Base-by-base conservation (phyloP, 352 stramenopile genomes). In the Globisporangium megalacanthum region DNA sequence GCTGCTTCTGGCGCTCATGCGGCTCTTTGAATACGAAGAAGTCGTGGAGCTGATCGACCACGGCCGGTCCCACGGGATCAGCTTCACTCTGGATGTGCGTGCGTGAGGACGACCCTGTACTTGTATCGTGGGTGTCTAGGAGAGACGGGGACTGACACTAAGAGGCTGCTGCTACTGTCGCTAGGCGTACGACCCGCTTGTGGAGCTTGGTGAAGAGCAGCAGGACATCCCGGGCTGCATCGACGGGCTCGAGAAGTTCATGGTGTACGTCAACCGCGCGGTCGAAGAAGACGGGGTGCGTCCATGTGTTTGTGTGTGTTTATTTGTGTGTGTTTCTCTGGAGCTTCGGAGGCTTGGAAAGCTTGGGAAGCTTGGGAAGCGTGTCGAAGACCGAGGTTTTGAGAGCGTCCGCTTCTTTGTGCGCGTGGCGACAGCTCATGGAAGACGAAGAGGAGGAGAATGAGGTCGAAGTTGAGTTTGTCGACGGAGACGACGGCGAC, bases 101-200 rank as follows among this genome's bases (percentile, higher is more conserved):
- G n/a, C n/a, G n/a, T n/a, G n/a, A n/a, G n/a, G n/a, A n/a, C n/a
- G n/a, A n/a, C n/a, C n/a, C n/a, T n/a, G n/a, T n/a, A n/a, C n/a
- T n/a, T n/a, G n/a, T n/a, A n/a, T n/a, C n/a, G n/a, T n/a, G n/a
- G n/a, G n/a, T n/a, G n/a, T n/a, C 4, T 39, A 33, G 19, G 9
- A 51, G n/a, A 35, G 9, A 50, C 29, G 17, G 29, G 15, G 4
- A 29, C 11, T 47, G n/a, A 37, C 25, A 11, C 14, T 31, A 15
- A 33, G 25, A 20, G 22, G 29, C 51, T 44, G 14, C 25, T 46
- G 17, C 37, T 56, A 31, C 10, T 60, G 52, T 46, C 29, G 47
- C 61, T 25, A 91, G 80, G 79, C 72, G 57, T 91, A 88, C 65
- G 77, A 86, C 54, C 65, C 71, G 50, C 57, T 91, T 10, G 74